These are phyloP conservation scores for Arthroderma uncinatum DNA, from an alignment of 2,329 filamentous ascomycete species.

Conservation along the genomic window DNA sequence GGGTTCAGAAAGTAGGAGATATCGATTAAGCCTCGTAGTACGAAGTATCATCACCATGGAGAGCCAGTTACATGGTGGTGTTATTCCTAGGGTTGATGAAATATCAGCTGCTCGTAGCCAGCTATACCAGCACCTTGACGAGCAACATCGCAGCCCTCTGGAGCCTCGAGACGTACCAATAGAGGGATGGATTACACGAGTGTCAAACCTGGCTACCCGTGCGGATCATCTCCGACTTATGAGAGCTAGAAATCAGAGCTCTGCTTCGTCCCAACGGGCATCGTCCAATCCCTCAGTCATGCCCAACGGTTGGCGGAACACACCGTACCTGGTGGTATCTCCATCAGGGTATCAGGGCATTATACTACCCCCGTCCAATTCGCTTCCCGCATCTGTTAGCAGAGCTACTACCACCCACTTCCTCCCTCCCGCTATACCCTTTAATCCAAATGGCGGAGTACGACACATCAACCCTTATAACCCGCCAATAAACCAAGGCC, in stretches of 20 bases:
- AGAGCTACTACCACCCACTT: background rate
- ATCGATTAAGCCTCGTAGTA: background rate
- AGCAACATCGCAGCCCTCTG: slow-evolving; percentile 21
- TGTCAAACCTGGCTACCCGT: slow-evolving; percentile 23
- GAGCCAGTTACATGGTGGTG: slow-evolving; percentile 21
- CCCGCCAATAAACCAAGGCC: background rate
- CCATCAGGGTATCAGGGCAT: slow-evolving; percentile 37
- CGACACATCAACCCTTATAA: background rate
- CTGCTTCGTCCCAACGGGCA: background rate
- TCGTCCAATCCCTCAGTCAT: slow-evolving; percentile 3
- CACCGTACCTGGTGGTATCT: slow-evolving; percentile 36
- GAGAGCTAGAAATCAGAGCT: slow-evolving; percentile 10
- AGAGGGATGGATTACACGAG: slow-evolving; percentile 22
- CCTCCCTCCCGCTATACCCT: background rate
- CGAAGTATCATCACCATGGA: slow-evolving; percentile 21
- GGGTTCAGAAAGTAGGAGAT: background rate
- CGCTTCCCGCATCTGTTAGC: slow-evolving; percentile 12
- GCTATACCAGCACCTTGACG: slow-evolving; percentile 25
- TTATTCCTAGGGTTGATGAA: slow-evolving; percentile 23
- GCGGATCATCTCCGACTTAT: slow-evolving; percentile 24
- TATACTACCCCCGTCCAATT: slow-evolving; percentile 30
- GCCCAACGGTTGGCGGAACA: background rate
- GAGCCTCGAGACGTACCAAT: slow-evolving; percentile 19
- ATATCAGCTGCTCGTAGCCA: slow-evolving; percentile 24
- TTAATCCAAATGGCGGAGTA: background rate